Percentiles rank a stretch among this genome's conserved stretches.
These are phyloP conservation scores for Leishmania braziliensis DNA, from an alignment of 208 protist genomes.

Conservation along the genomic window DNA sequence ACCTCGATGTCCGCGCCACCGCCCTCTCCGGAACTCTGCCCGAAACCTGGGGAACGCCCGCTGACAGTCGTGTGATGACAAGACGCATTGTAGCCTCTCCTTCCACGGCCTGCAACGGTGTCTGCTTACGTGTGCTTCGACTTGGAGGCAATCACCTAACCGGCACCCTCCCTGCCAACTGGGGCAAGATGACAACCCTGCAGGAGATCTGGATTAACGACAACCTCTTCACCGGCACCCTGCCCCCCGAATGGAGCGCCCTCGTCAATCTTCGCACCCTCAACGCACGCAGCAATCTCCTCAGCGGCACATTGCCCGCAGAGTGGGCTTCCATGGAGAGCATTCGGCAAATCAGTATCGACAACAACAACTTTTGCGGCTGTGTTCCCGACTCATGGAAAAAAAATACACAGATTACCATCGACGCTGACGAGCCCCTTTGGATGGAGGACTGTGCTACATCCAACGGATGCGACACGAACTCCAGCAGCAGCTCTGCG, in stretches of 20 bases:
- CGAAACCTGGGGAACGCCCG: background rate
- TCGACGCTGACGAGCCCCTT: background rate
- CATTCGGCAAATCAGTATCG: background rate
- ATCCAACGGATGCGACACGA: background rate
- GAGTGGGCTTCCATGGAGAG: background rate
- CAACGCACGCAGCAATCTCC: background rate
- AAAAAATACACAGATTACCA: background rate
- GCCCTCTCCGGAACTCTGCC: constrained; percentile 15
- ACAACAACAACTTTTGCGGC: background rate
- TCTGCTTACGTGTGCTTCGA: background rate
- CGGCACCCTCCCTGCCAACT: background rate
- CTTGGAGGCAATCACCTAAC: background rate
- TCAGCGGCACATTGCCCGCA: background rate
- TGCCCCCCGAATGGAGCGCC: constrained; percentile 5
- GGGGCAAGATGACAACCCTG: constrained; percentile 2
- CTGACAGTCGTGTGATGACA: background rate
- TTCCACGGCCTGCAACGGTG: background rate
- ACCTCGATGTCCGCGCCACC: constrained; percentile 11
- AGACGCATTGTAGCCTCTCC: background rate
- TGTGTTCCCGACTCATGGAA: background rate
- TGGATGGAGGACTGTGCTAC: background rate
- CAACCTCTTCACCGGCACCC: background rate
- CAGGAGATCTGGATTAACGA: background rate
- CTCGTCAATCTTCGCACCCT: background rate
- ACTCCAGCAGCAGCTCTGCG: background rate